Base-by-base conservation (phyloP, 2,329 filamentous ascomycete species). In the Elsinoe fawcettii region DNA sequence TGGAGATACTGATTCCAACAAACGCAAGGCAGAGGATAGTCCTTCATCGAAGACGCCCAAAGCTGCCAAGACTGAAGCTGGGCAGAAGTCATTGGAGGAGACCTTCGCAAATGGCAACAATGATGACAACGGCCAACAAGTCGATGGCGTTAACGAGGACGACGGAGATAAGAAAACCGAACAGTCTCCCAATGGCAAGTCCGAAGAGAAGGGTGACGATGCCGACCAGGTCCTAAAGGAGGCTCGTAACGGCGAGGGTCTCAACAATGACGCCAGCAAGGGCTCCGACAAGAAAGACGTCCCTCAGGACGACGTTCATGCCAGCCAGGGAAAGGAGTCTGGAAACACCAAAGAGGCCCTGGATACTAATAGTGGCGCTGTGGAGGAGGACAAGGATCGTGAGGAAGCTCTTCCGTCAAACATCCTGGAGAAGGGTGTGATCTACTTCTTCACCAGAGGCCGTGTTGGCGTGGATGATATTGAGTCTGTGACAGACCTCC, bases 401-500 rank as follows among this genome's bases (percentile, higher is more conserved):
- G 76, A 78, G 63, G 70, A 77, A 44, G 70, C 74, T 1, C 70
- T 79, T 37, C 76, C 82, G 1, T 81, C 79, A 5, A 84, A 76
- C 59, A 83, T 95, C 22, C 77, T 95, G 2, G 90, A 96, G 67
- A 95, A 93, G 66, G 90, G 90, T 2, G 80, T 93, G 64, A 84
- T 96, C 63, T 95, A 95, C 76, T 95, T 95, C 78, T 95, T 95
- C 75, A 86, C 87, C 65, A 85, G 90, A 16, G 83, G 84, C 6
- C 84, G 89, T 11, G 88, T 96, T 36, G 82, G 83, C 53, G 78
- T 88, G 23, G 81, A 89, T 3, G 78, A 88, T 5, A 85, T 89
- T 0, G 78, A 85, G 16, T 78, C 80, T 46, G 76, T 92, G 1
- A 73, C 80, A 39, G 90, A 96, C 55, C 80, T 95, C 51, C 83